phyloP scores from a whole-genome alignment of 345 rosid genomes.

The Bruguiera parviflora region DNA sequence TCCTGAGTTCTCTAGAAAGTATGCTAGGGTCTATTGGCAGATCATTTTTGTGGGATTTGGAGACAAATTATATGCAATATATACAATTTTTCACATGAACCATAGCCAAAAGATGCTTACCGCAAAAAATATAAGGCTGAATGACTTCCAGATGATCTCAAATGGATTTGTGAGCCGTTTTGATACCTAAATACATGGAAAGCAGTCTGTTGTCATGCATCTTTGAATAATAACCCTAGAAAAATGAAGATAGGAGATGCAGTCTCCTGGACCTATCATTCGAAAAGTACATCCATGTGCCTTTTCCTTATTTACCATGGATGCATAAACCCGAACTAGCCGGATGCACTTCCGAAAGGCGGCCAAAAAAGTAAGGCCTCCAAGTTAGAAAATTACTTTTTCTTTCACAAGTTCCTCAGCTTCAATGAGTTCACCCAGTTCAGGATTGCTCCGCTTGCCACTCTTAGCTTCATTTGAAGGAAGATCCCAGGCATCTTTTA shows the following conservation, averaged over 20 bases:
- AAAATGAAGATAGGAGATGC: background rate
- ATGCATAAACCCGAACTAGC: background rate
- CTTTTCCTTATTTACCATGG: background rate
- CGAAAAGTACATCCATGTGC: background rate
- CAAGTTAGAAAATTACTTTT: slow-evolving; percentile 40
- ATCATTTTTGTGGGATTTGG: background rate
- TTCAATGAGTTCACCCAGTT: slow-evolving; percentile 77
- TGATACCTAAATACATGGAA: slow-evolving; percentile 48
- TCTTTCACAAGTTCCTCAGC: slow-evolving; percentile 95
- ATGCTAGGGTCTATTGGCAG: no score
- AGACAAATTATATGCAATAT: background rate
- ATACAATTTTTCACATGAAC: background rate
- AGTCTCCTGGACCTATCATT: background rate
- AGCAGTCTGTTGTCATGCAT: background rate
- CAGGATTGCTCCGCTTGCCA: slow-evolving; percentile 53
- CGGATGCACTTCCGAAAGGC: background rate
- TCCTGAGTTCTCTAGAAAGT: no score
- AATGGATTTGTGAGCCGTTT: slow-evolving; percentile 79
- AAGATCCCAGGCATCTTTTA: slow-evolving; percentile 96
- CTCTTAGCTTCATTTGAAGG: slow-evolving; percentile 51
- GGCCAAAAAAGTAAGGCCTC: background rate
- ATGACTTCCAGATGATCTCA: slow-evolving; percentile 87
- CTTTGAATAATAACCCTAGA: background rate
- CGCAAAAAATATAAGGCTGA: slow-evolving; percentile 94
- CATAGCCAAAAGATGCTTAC: slow-evolving; percentile 46